Conservation (phyloP, 139 green algal genomes). For the Chlorella sp. region DNA sequence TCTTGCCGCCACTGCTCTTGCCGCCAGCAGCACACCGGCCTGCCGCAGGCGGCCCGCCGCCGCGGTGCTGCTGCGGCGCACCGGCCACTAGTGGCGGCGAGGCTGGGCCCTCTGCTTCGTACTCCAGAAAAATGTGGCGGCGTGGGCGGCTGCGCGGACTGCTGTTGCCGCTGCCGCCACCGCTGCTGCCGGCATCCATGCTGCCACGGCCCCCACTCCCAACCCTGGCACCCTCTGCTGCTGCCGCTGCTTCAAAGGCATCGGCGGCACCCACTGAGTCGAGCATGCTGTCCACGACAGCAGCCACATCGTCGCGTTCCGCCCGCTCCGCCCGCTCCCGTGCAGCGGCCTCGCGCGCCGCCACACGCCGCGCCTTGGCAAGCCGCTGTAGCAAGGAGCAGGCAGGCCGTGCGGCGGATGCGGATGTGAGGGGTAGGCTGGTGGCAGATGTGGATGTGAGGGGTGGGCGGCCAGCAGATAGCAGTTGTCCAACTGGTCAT, state of each 20-base stretch:
- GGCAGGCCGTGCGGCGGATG: no score
- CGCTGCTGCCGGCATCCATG: background rate
- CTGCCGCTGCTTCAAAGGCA: background rate
- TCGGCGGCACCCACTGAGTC: background rate
- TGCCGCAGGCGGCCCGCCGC: background rate
- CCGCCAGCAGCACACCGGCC: background rate
- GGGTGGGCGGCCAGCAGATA: no score
- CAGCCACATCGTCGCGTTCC: background rate
- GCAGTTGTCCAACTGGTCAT: no score
- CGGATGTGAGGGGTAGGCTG: no score
- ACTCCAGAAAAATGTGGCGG: constrained; percentile 10
- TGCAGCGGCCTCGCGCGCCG: background rate
- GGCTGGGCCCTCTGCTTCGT: constrained; percentile 8
- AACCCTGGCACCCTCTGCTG: background rate
- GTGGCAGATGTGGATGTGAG: no score
- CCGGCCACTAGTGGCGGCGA: background rate
- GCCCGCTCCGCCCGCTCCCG: no score
- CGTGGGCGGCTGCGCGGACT: background rate
- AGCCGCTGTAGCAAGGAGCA: background rate
- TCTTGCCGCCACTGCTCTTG: background rate
- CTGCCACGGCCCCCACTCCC: background rate
- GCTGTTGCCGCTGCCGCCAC: background rate
- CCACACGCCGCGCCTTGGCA: background rate
- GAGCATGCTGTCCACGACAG: background rate
- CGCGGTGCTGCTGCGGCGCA: background rate